Evolutionary conservation across 345 rosid genomes (phyloP), one percentile per base, ranked within the genome.

Genomic region (Conringia planisiliqua): DNA sequence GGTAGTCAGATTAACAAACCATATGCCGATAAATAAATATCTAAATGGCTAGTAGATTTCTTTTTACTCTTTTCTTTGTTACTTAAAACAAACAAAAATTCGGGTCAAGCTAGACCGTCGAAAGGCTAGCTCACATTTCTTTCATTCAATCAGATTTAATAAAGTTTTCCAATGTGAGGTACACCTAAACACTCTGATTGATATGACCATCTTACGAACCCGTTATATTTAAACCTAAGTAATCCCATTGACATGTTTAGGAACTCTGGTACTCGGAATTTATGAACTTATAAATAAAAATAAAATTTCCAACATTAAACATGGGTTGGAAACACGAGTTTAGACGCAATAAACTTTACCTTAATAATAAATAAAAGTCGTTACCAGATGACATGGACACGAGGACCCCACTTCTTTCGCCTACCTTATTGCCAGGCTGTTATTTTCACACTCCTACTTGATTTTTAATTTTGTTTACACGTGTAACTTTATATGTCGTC

Each of bases 401-500:
- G 70, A 66, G 80, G 80, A 77, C 77, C 80, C 76, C 77, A 71
- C 66, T 55, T n/a, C 0, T 17, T 18, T 56, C 44, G 71, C 72
- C 66, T 33, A 70, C 76, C 66, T 27, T 77, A 46, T 71, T 65
- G 76, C 80, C 80, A 77, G 62, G 18, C 72, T 77, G 68, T 69
- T 76, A 62, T 70, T 55, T 67, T 59, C 78, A 11, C 72, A 44
- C 60, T 43, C 47, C 48, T 47, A 17, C 59, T 48, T 18, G 0
- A 58, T 36, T 32, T 14, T n/a, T 13, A 52, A 9, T 63, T 55
- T 9, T 32, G 1, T n/a, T 16, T 9, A 68, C 73, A 75, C 73
- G 73, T 75, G 73, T 75, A 39, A 50, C 56, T 67, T 59, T 50
- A 7, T n/a, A 1, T 48, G 55, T 39, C 38, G 43, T 67, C 67